phyloP scores from a whole-genome alignment of 352 stramenopile species.

The Thraustochytrium striatum region DNA sequence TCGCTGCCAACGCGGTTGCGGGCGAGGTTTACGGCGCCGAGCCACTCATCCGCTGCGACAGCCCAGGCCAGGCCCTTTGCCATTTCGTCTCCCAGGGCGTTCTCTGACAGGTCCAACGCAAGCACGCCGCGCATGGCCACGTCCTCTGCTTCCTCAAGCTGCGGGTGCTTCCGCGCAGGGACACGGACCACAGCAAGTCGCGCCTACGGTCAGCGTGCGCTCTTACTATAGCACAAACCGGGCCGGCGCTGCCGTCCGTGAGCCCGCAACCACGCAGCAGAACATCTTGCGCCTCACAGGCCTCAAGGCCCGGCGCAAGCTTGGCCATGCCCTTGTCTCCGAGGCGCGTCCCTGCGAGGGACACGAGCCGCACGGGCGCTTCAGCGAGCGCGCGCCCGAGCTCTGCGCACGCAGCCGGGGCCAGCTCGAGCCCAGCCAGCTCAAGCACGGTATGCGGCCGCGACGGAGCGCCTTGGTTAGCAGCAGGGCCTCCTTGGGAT shows the following conservation, averaged over 20 bases:
- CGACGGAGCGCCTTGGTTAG: neutral
- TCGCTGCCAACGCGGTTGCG: neutral
- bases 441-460: neutral
- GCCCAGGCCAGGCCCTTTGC: neutral
- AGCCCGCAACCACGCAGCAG: neutral
- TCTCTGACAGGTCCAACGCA: neutral
- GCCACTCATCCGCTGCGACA: neutral
- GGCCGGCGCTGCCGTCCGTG: neutral
- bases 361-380: neutral
- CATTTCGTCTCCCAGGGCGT: neutral
- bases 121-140: neutral
- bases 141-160: neutral
- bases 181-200: neutral
- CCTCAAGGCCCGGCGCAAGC: neutral
- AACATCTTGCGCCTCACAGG: neutral
- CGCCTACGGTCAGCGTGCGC: neutral
- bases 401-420: neutral
- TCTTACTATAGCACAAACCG: neutral
- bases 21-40: neutral
- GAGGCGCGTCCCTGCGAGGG: neutral
- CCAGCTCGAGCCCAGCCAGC: neutral
- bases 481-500: neutral
- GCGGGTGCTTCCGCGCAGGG: neutral
- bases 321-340: neutral
- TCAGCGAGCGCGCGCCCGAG: neutral